Evolutionary conservation across 2,329 filamentous ascomycete genomes (phyloP).

Genomic region (Raffaelea ambrosiae): DNA sequence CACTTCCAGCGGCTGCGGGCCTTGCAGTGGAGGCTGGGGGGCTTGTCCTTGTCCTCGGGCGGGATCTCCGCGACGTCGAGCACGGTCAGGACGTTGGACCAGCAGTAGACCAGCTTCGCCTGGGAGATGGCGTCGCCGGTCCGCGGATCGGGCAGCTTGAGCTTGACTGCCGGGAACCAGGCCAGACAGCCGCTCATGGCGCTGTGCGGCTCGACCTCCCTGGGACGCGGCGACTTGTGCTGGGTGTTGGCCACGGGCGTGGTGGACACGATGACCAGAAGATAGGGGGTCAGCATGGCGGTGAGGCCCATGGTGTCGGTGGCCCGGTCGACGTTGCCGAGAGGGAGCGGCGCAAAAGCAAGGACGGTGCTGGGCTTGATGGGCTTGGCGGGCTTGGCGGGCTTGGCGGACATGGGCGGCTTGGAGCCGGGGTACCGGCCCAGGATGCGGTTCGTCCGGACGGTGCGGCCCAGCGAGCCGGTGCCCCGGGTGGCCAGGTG

Average conservation of each 20-base stretch:
- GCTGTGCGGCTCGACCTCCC: conserved; percentile 82
- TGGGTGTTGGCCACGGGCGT: conserved; percentile 95
- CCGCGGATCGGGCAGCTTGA: conserved; percentile 66
- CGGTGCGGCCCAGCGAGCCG: conserved; percentile 72
- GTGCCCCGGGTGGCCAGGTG: conserved; percentile 89
- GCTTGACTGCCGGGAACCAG: conserved; percentile 93
- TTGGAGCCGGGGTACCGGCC: conserved; percentile 77
- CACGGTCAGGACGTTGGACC: conserved; percentile 95
- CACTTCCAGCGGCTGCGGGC: conserved; percentile 84
- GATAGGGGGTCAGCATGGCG: conserved; percentile 89
- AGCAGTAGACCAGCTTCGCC: conserved; percentile 91
- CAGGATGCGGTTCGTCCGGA: conserved; percentile 84
- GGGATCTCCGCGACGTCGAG: conserved; percentile 74
- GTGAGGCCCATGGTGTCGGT: conserved; percentile 86
- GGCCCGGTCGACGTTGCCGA: conserved; percentile 87
- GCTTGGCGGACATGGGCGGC: conserved; percentile 29
- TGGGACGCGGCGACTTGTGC: conserved; percentile 84
- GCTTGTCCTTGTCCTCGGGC: conserved; percentile 62
- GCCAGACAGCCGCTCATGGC: conserved; percentile 89
- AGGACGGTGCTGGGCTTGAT: conserved; percentile 91
- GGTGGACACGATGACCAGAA: conserved; percentile 93
- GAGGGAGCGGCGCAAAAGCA: conserved; percentile 78
- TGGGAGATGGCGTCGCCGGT: conserved; percentile 63
- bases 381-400: conserved; percentile 40
- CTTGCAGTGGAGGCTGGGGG: conserved; percentile 68